Evolutionary conservation across 257 asterid species (phyloP).

Genomic region (Misopates orontium): DNA sequence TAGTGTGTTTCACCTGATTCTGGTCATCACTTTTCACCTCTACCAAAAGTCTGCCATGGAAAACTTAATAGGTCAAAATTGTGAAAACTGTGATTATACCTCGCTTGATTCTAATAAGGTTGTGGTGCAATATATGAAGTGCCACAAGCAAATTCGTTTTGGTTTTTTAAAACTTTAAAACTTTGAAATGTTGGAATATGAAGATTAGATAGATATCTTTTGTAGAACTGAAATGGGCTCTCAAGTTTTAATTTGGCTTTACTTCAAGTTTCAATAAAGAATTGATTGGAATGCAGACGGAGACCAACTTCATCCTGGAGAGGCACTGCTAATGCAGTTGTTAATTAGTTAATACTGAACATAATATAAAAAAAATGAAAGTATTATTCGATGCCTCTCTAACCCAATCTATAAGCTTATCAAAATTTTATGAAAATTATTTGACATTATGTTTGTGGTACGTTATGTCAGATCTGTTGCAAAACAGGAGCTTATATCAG

Average conservation of each 20-base stretch:
- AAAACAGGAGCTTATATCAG: background rate
- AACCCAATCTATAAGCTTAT: too few species aligned
- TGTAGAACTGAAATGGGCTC: background rate
- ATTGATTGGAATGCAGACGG: background rate
- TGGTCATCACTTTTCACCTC: background rate
- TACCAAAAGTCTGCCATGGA: background rate
- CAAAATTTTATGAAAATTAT: too few species aligned
- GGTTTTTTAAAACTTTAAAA: background rate
- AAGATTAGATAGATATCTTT: background rate
- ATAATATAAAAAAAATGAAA: too few species aligned
- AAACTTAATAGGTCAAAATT: background rate
- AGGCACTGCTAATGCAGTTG: background rate
- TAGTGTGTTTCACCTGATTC: background rate
- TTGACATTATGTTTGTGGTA: too few species aligned
- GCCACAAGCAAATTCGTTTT: background rate
- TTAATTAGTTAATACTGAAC: too few species aligned
- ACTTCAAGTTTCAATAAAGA: background rate
- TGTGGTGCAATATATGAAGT: background rate
- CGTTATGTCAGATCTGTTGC: too few species aligned
- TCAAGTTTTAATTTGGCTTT: background rate
- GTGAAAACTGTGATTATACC: slow-evolving; percentile 13
- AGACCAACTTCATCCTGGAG: background rate
- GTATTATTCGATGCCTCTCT: too few species aligned
- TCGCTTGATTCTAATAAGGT: background rate
- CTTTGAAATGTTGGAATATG: background rate